Evolutionary conservation across 768 basidiomycete genomes (phyloP).

Genomic region (Trichaptum fuscoviolaceum): DNA sequence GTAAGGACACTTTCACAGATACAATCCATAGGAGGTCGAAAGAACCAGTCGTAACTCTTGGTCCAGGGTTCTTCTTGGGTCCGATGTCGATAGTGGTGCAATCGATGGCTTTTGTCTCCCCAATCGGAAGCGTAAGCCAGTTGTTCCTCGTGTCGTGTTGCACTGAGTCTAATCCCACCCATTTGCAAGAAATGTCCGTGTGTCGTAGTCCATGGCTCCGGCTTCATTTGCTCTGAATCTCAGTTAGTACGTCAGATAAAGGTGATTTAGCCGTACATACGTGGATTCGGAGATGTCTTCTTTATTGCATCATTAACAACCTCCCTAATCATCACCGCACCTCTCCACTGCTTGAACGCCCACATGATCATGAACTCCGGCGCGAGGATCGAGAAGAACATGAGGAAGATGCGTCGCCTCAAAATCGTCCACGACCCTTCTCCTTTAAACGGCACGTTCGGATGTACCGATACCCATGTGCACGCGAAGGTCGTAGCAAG

Average conservation of each 20-base stretch:
- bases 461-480: conserved; percentile 26
- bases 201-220: conserved; percentile 2
- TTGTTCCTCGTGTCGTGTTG: too few species aligned
- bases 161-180: background rate
- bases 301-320: conserved; percentile 27
- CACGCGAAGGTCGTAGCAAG: conserved; percentile 24
- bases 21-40: background rate
- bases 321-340: conserved; percentile 25
- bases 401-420: conserved; percentile 13
- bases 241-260: too few species aligned
- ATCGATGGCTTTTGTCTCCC: too few species aligned
- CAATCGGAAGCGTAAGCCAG: too few species aligned
- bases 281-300: background rate
- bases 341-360: conserved; percentile 19
- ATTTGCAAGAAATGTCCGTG: conserved; percentile 4
- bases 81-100: too few species aligned
- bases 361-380: conserved; percentile 26
- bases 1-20: background rate
- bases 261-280: too few species aligned
- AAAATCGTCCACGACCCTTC: conserved; percentile 8
- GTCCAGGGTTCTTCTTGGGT: too few species aligned
- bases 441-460: conserved; percentile 22
- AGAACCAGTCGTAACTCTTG: too few species aligned
- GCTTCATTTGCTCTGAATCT: background rate
- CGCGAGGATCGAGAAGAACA: conserved; percentile 19